phyloP scores from a whole-genome alignment of 106 monocot species.

The Chionographis japonica region DNA sequence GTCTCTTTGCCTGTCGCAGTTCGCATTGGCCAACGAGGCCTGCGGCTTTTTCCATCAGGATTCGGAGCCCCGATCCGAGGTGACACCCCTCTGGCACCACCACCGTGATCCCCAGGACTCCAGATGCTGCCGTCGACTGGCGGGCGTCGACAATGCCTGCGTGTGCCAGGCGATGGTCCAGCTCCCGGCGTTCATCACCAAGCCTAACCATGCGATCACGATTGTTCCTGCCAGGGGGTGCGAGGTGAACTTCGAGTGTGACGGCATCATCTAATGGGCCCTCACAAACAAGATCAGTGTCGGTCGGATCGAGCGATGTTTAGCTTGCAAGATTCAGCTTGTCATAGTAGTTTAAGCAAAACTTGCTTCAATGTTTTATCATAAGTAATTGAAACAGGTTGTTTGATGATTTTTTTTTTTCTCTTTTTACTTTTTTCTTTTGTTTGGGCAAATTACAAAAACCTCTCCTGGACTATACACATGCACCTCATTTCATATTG shows the following conservation, averaged over 20 bases:
- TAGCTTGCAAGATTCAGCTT: no score
- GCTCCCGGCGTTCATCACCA: slow-evolving; percentile 28
- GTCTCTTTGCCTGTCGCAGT: slow-evolving; percentile 25
- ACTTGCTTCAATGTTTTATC: no score
- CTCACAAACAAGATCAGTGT: not conserved
- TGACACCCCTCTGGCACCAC: not conserved
- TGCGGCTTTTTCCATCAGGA: slow-evolving; percentile 7
- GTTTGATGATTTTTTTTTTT: no score
- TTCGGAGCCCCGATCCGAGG: no score
- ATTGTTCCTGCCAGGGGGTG: slow-evolving; percentile 20
- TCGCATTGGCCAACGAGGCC: slow-evolving; percentile 25
- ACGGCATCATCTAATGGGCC: not conserved
- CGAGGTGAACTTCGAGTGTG: slow-evolving; percentile 16
- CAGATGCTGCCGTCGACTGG: slow-evolving; percentile 24
- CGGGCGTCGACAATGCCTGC: slow-evolving; percentile 31
- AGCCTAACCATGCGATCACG: slow-evolving; percentile 20
- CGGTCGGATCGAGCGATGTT: no score
- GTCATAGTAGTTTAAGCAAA: no score
- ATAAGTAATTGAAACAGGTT: no score
- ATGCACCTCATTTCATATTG: no score
- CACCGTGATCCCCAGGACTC: slow-evolving; percentile 10
- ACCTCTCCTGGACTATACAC: no score
- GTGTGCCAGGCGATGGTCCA: slow-evolving; percentile 19
- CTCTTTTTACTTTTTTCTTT: no score
- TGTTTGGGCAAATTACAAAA: no score